Evolutionary conservation across 1,284 basidiomycete genomes (phyloP), one percentile per base, ranked within the genome.

Genomic region (Caloboletus firmus): DNA sequence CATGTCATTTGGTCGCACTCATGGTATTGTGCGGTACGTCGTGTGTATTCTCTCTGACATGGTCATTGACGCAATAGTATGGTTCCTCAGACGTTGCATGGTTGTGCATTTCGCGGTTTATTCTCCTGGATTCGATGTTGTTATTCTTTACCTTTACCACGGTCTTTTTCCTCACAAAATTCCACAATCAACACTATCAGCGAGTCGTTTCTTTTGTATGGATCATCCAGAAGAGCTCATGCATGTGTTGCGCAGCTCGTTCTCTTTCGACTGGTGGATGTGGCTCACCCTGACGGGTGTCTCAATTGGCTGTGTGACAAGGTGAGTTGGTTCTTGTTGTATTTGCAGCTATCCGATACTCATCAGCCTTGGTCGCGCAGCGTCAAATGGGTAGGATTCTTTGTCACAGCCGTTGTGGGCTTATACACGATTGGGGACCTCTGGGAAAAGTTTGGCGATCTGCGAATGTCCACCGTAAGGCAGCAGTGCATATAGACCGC

Each of bases 121-220:
- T 99, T 74, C 84, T 99, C 49, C 81, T 99, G 66, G 96, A 99
- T 71, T 95, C 96, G 28, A 98, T 99, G 93, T 79, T 99, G 12
- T 79, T 99, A 43, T 97, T 95, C 81, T 99, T 99, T 77, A 99
- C 96, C 28, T 95, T 98, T 76, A 89, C 93, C 65, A 96, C 95
- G 34, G 91, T 96, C 58, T 95, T 97, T 72, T 95, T 91, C 70
- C 79, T 99, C 49, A 87, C 93, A 54, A 98, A 95, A 73, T 98
- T 99, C 75, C 94, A 98, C 72, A 96, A 96, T 69, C 90, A 97
- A 73, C 93, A 96, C 76, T 89, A 89, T 65, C 85, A 89, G 88
- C 93, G 64, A 65, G 62, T 54, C n/a, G 24, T 11, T 5, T 39
- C 42, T n/a, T 20, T 6, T 18, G 13, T 45, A n/a, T 40, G 44